Evolutionary conservation across 1,139 yeast species (phyloP).

Genomic region (Spencermartinsiella ligniputridi): DNA sequence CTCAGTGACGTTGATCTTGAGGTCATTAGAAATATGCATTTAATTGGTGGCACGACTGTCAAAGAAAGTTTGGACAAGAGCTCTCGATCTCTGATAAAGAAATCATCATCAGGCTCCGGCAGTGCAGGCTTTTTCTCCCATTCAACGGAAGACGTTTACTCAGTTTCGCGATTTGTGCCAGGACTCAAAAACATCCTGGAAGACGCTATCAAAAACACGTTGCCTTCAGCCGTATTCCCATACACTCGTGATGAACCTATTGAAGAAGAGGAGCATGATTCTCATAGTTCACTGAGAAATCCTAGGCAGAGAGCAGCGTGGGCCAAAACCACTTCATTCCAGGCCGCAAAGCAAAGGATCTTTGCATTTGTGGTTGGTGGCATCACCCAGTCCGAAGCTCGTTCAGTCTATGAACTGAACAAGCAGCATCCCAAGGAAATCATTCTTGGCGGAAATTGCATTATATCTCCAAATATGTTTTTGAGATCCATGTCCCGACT

Average conservation of each 20-base stretch:
- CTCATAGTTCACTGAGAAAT: slow-evolving; percentile 54
- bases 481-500: slow-evolving; percentile 34
- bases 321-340: slow-evolving; percentile 54
- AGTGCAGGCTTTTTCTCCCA: slow-evolving; percentile 49
- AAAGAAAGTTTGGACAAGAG: slow-evolving; percentile 37
- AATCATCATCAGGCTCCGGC: slow-evolving; percentile 16
- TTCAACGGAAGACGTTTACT: slow-evolving; percentile 62
- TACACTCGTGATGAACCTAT: slow-evolving; percentile 72
- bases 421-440: slow-evolving; percentile 63
- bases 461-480: slow-evolving; percentile 59
- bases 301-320: slow-evolving; percentile 77
- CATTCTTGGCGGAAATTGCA: slow-evolving; percentile 76
- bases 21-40: slow-evolving; percentile 60
- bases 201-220: slow-evolving; percentile 42
- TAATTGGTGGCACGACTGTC: slow-evolving; percentile 62
- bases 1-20: slow-evolving; percentile 55
- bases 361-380: slow-evolving; percentile 88
- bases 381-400: slow-evolving; percentile 73
- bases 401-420: slow-evolving; percentile 71
- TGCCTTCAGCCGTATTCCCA: slow-evolving; percentile 62
- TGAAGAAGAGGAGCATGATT: slow-evolving; percentile 41
- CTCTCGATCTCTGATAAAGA: slow-evolving; percentile 25
- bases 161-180: slow-evolving; percentile 74
- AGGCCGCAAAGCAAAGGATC: slow-evolving; percentile 61
- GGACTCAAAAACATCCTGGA: slow-evolving; percentile 60